Percentiles rank a stretch among this genome's conserved stretches.
Evolutionary conservation across 225 moss, liverwort and hornwort species (phyloP).

Genomic region (Climacium dendroides): DNA sequence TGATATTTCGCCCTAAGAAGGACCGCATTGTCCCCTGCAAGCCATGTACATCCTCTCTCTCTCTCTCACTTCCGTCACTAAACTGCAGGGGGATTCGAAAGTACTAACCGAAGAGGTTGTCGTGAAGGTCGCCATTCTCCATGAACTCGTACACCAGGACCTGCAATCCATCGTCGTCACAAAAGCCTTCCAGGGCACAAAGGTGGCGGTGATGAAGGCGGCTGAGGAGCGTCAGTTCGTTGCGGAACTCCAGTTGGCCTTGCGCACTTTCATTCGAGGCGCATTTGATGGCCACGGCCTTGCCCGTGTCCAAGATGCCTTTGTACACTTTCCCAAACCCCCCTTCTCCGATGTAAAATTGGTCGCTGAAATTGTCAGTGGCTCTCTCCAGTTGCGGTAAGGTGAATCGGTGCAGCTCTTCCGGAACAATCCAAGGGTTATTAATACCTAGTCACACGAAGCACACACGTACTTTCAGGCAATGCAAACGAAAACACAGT

Average conservation of each 20-base stretch:
- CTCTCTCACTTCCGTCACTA: background rate
- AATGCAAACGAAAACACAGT: background rate
- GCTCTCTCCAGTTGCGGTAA: conserved; percentile 53
- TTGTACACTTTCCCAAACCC: conserved; percentile 58
- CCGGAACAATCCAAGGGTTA: conserved; percentile 38
- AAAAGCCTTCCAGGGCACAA: conserved; percentile 69
- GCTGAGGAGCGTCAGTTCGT: conserved; percentile 67
- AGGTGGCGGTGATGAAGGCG: conserved; percentile 87
- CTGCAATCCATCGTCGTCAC: conserved; percentile 68
- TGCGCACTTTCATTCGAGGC: conserved; percentile 55
- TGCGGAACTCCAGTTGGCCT: conserved; percentile 68
- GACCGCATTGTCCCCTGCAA: background rate
- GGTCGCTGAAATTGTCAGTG: conserved; percentile 46
- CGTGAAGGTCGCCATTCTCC: conserved; percentile 68
- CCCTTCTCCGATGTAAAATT: conserved; percentile 35
- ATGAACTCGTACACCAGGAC: conserved; percentile 86
- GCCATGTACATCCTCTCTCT: background rate
- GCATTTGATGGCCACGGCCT: conserved; percentile 66
- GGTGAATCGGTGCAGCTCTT: conserved; percentile 45
- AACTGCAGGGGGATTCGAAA: background rate
- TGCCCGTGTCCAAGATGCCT: conserved; percentile 44
- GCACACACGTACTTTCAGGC: background rate
- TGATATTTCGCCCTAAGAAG: background rate
- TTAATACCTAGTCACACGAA: conserved; percentile 11
- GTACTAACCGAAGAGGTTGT: conserved; percentile 33